Base-by-base conservation (phyloP, 129 eudicot species). In the Pulicaria dysenterica region DNA sequence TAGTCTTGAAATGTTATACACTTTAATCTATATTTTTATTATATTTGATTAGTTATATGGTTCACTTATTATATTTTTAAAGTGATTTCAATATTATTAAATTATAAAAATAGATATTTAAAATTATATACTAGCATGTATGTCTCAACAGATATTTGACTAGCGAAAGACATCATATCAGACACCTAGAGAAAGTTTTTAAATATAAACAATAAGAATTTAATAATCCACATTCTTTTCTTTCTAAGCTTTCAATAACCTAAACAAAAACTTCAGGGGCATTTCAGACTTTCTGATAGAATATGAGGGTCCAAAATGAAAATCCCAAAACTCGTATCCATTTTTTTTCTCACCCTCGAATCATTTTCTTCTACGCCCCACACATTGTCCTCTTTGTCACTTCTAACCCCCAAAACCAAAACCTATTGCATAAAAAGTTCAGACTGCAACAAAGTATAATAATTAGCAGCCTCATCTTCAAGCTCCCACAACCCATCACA, bases 381-480 rank as follows among this genome's bases (percentile, higher is more conserved):
- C 51, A 59, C 6, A 7, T 7, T 70, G 5, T 74, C 67, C 45
- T 3, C 58, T 40, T 62, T 80, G 13, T 51, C 80, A 80, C 40
- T 75, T 77, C 74, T 77, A 77, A 60, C 60, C 83, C 84, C 83
- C 38, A 14, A 19, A 63, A 13, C 5, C 56, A 13, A 56, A 11
- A 56, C 6, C 76, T 68, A 64, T 85, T 81, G 83, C 87, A 87
- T 73, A 59, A 87, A 90, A 15, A 90, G 94, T 67, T 90, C 86
- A 82, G 91, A 76, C 79, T 89, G 96, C 78, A 87, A 71, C 73
- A 87, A 70, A 17, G 85, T 72, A 10, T 85, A 85, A 63, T 85
- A 89, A 60, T 93, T 89, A 48, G 98, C 96, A 70, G 81, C 90
- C 75, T 85, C 98, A 72, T 93, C 98, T 71, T 93, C 98, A 65